Percentiles rank a stretch among this genome's conserved stretches.
Evolutionary conservation across 1,284 basidiomycete genomes (phyloP).

Genomic region (Ustilago crameri): DNA sequence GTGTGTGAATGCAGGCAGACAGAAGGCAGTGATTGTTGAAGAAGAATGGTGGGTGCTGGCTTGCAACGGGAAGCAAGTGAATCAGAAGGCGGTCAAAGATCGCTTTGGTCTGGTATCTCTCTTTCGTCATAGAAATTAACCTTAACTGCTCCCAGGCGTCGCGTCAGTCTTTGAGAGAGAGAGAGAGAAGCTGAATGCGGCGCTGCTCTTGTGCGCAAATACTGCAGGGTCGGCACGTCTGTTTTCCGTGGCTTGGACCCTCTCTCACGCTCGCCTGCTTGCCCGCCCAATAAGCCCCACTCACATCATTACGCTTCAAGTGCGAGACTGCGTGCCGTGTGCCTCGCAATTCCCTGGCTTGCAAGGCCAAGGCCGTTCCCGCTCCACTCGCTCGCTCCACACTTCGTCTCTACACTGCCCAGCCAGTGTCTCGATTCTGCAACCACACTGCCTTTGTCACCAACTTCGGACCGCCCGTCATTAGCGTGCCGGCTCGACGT

Average conservation of each 20-base stretch:
- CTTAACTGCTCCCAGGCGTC: not conserved
- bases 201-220: not conserved
- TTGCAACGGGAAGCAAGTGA: too few species aligned
- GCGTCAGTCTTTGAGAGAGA: not conserved
- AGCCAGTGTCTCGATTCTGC: too few species aligned
- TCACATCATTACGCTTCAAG: constrained; percentile 13
- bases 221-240: constrained; percentile 8
- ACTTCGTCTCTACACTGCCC: too few species aligned
- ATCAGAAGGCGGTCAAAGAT: too few species aligned
- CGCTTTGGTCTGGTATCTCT: not conserved
- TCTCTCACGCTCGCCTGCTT: not conserved
- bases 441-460: too few species aligned
- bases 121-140: not conserved
- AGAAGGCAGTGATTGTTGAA: too few species aligned
- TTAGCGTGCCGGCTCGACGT: too few species aligned
- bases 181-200: too few species aligned
- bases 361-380: not conserved
- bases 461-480: too few species aligned
- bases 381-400: too few species aligned
- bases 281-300: not conserved
- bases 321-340: not conserved
- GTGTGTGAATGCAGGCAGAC: too few species aligned
- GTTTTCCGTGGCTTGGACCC: constrained; percentile 5
- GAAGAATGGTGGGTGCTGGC: too few species aligned
- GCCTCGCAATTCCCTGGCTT: not conserved